Conservation (phyloP, 1,284 basidiomycete species). For the Cutaneotrichosporon curvatum region DNA sequence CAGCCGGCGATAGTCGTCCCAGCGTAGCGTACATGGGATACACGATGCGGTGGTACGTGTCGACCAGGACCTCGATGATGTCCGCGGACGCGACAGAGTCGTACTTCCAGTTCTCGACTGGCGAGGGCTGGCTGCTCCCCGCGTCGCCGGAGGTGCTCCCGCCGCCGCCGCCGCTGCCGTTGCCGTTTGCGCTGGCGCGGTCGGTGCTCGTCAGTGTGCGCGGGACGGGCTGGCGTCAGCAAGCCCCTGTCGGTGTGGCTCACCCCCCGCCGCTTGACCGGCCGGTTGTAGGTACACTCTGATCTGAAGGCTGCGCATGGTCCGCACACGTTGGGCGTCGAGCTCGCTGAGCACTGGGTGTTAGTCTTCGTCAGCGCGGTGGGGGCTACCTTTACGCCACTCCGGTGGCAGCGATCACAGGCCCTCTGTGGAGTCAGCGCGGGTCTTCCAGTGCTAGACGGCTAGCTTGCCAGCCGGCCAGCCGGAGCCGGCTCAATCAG, state of each 20-base stretch:
- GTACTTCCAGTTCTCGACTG: conserved; percentile 21
- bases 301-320: conserved; percentile 37
- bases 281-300: conserved; percentile 40
- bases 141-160: too few species aligned
- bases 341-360: conserved; percentile 35
- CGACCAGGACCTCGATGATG: conserved; percentile 26
- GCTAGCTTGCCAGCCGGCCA: too few species aligned
- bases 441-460: too few species aligned
- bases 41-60: conserved; percentile 28
- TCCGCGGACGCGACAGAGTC: conserved; percentile 24
- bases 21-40: conserved; percentile 38
- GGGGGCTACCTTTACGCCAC: conserved; percentile 34
- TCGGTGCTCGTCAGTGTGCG: neutral
- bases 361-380: neutral
- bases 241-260: conserved; percentile 9
- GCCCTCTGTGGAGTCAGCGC: conserved; percentile 39
- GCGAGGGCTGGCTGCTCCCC: neutral
- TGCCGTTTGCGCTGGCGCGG: neutral
- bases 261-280: conserved; percentile 40
- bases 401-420: conserved; percentile 41
- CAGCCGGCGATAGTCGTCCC: neutral
- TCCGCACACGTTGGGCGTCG: conserved; percentile 23
- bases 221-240: conserved; percentile 6
- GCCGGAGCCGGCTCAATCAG: too few species aligned
- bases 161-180: neutral